Evolutionary conservation across 2,329 filamentous ascomycete species (phyloP), one percentile per base, ranked within the genome.

Genomic region (Colletotrichum caudatum): DNA sequence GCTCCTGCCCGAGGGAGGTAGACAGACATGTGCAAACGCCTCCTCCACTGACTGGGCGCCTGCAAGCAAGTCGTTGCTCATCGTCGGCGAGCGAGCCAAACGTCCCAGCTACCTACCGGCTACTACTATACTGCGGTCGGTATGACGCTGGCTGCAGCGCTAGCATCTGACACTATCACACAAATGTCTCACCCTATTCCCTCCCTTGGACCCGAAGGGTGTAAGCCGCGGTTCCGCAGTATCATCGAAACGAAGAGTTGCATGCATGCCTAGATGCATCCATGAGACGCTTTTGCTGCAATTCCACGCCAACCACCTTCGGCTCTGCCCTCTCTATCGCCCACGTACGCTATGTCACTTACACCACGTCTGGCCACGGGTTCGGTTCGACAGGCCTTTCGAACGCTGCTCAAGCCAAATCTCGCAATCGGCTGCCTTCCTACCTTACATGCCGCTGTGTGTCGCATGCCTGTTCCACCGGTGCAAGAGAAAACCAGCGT

Each of bases 131-230:
- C 4, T 46, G 6, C 18, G 18, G 18, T n/a, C n/a, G 20, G 44
- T n/a, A n/a, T 51, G 23, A 29, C 50, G 51, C 35, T 35, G 35
- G 51, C 35, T 35, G 35, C 64, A 69, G 53, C 44, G 67, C 46
- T 69, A 58, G 65, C 59, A 64, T 69, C 69, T 71, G 59, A 69
- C 69, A 59, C 69, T 41, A 71, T 71, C 59, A 64, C 46, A 69
- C 65, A 59, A 71, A 64, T 71, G 69, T 64, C 59, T 64, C 65
- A 59, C 50, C n/a, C 44, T n/a, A 46, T n/a, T 7, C 41, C 18
- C 65, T 60, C 65, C 46, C 65, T 59, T 64, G 68, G 65, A 39
- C 39, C 65, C 53, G 59, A 64, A 59, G 48, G 46, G 37, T 69
- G 65, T 59, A 69, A 33, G 44, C 41, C 53, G 53, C 65, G 60